Evolutionary conservation across 2,329 filamentous ascomycete genomes (phyloP).

Genomic region (Incumbomyces lentus): DNA sequence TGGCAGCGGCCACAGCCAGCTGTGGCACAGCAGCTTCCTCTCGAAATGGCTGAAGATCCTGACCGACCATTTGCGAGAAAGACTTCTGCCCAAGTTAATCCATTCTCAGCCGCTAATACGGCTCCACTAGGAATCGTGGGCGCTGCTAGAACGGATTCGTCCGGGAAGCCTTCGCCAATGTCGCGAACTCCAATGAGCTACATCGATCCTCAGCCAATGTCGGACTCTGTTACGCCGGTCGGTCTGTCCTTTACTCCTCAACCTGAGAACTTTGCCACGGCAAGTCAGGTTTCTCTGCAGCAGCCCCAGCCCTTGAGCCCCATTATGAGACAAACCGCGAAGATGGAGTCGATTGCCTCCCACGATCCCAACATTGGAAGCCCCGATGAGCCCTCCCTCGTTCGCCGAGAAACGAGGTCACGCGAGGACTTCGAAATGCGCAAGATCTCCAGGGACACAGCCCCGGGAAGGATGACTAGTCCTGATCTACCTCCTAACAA

Average conservation of each 20-base stretch:
- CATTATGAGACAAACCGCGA: slow-evolving; percentile 2
- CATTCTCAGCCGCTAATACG: slow-evolving; percentile 29
- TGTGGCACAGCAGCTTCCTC: neutral
- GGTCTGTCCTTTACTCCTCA: slow-evolving; percentile 41
- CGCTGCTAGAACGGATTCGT: slow-evolving; percentile 22
- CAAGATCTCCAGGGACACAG: neutral
- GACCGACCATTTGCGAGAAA: neutral
- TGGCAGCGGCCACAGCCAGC: neutral
- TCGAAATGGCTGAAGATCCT: neutral
- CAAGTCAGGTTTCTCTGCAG: slow-evolving; percentile 52
- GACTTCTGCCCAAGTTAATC: slow-evolving; percentile 17
- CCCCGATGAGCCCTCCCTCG: neutral
- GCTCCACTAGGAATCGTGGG: slow-evolving; percentile 35
- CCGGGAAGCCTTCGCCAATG: slow-evolving; percentile 9
- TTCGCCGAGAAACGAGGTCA: slow-evolving; percentile 27
- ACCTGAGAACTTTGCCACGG: slow-evolving; percentile 8
- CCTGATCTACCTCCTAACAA: slow-evolving; percentile 27
- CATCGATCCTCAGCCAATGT: slow-evolving; percentile 29
- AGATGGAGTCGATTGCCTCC: neutral
- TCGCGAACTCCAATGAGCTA: slow-evolving; percentile 52
- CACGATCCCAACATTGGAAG: slow-evolving; percentile 5
- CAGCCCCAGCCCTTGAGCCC: slow-evolving; percentile 58
- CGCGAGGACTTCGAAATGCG: slow-evolving; percentile 5
- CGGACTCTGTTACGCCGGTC: slow-evolving; percentile 21
- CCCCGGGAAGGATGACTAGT: slow-evolving; percentile 9